phyloP scores from a whole-genome alignment of 1,284 basidiomycete species.

The Ustilago esculenta region DNA sequence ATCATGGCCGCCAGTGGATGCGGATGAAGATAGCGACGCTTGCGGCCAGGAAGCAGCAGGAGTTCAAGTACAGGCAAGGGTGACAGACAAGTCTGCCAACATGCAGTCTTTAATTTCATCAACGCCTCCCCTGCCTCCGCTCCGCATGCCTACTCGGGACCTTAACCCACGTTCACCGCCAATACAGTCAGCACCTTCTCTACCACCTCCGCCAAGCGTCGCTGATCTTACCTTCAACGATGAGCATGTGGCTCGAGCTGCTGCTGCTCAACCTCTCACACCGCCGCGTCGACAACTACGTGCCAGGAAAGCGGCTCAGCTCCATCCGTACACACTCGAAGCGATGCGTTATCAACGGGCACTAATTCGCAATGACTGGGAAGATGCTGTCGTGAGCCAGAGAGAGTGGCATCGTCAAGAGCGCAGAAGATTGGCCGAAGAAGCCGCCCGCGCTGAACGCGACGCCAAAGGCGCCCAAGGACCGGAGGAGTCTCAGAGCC shows the following conservation, averaged over 20 bases:
- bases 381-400: conserved; percentile 67
- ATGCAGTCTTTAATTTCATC: background rate
- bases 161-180: conserved; percentile 1
- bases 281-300: conserved; percentile 59
- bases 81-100: background rate
- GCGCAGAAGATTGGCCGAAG: conserved; percentile 32
- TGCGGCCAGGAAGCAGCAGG: no score
- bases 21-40: no score
- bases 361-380: conserved; percentile 67
- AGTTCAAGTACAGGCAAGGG: background rate
- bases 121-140: conserved; percentile 14
- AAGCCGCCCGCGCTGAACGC: conserved; percentile 29
- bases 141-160: conserved; percentile 11
- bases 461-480: conserved; percentile 12
- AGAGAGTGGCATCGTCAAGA: conserved; percentile 55
- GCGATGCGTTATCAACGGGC: conserved; percentile 63
- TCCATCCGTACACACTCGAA: conserved; percentile 68
- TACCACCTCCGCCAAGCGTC: background rate
- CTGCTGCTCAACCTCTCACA: conserved; percentile 34
- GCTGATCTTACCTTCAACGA: conserved; percentile 6
- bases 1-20: background rate
- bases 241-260: conserved; percentile 25
- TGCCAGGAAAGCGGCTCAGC: conserved; percentile 65
- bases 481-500: conserved; percentile 33
- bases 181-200: background rate